Conservation (phyloP, 148 eudicot species). For the Diospyros kaki region DNA sequence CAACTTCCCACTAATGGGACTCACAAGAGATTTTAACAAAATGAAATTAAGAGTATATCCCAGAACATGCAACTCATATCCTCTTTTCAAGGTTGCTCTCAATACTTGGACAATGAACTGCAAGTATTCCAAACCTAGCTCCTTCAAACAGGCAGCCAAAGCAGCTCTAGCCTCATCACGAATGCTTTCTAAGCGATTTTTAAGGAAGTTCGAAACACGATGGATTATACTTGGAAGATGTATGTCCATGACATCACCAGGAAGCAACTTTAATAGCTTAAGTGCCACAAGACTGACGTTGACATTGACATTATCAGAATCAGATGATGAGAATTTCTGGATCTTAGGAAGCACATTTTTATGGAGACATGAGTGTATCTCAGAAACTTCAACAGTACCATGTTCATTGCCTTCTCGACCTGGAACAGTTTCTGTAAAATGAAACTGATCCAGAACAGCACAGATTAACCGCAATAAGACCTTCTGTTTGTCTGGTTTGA, state of each 20-base stretch:
- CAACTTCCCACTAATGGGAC: conserved; percentile 48
- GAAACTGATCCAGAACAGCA: conserved; percentile 69
- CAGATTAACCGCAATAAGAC: conserved; percentile 66
- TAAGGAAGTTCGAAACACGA: conserved; percentile 77
- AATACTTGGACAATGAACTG: conserved; percentile 62
- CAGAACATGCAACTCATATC: conserved; percentile 89
- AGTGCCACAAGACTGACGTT: conserved; percentile 73
- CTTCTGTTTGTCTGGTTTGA: conserved; percentile 63
- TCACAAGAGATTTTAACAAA: conserved; percentile 49
- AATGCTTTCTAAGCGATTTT: conserved; percentile 62
- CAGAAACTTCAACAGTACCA: conserved; percentile 27
- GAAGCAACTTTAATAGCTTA: conserved; percentile 74
- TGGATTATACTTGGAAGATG: conserved; percentile 84
- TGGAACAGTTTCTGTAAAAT: conserved; percentile 40
- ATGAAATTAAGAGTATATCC: conserved; percentile 79
- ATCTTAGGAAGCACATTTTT: conserved; percentile 61
- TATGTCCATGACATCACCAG: conserved; percentile 58
- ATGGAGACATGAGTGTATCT: conserved; percentile 52
- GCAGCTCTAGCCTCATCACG: conserved; percentile 91
- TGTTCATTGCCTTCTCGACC: conserved; percentile 21
- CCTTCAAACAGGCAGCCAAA: conserved; percentile 83
- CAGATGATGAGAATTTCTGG: conserved; percentile 64
- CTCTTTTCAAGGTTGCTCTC: conserved; percentile 72
- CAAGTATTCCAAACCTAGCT: conserved; percentile 71
- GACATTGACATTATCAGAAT: conserved; percentile 69